Conservation (phyloP, 2,329 filamentous ascomycete species). For the Orbilia javanica region DNA sequence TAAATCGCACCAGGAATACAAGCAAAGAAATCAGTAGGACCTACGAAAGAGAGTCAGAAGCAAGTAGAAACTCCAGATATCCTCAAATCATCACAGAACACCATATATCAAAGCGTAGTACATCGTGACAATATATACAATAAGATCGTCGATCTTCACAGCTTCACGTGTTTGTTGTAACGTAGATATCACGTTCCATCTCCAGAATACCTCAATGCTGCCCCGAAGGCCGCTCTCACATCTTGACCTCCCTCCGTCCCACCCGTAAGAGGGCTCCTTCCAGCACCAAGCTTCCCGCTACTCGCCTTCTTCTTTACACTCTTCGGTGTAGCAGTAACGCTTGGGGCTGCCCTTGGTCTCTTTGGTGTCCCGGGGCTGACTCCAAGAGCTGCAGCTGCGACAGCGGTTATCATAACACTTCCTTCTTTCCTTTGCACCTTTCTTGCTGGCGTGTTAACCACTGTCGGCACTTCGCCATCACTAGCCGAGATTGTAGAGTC, state of each 20-base stretch:
- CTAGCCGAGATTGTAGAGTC: slow-evolving; percentile 61
- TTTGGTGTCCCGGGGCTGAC: slow-evolving; percentile 59
- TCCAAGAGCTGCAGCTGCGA: slow-evolving; percentile 28
- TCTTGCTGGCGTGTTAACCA: slow-evolving; percentile 57
- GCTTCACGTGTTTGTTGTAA: background rate
- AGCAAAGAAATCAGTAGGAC: slow-evolving; percentile 14
- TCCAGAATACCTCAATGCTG: slow-evolving; percentile 44
- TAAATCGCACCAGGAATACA: slow-evolving; percentile 33
- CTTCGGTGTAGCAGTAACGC: slow-evolving; percentile 58
- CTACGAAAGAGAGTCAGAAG: slow-evolving; percentile 14
- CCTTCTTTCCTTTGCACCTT: slow-evolving; percentile 58
- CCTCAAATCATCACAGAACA: slow-evolving; percentile 33
- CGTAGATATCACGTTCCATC: slow-evolving; percentile 25
- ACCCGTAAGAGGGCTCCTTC: slow-evolving; percentile 31
- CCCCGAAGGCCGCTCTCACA: slow-evolving; percentile 40
- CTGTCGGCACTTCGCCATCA: slow-evolving; percentile 57
- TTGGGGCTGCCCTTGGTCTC: slow-evolving; percentile 40
- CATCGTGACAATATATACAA: slow-evolving; percentile 36
- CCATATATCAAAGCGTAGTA: slow-evolving; percentile 42
- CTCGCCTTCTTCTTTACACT: slow-evolving; percentile 58
- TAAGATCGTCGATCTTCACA: background rate
- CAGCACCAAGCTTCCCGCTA: slow-evolving; percentile 34
- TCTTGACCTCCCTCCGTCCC: slow-evolving; percentile 22
- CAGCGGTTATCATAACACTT: slow-evolving; percentile 25
- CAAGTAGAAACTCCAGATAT: slow-evolving; percentile 37